phyloP scores from a whole-genome alignment of 164 flowering plant genomes.

The Tetracentron sinense region DNA sequence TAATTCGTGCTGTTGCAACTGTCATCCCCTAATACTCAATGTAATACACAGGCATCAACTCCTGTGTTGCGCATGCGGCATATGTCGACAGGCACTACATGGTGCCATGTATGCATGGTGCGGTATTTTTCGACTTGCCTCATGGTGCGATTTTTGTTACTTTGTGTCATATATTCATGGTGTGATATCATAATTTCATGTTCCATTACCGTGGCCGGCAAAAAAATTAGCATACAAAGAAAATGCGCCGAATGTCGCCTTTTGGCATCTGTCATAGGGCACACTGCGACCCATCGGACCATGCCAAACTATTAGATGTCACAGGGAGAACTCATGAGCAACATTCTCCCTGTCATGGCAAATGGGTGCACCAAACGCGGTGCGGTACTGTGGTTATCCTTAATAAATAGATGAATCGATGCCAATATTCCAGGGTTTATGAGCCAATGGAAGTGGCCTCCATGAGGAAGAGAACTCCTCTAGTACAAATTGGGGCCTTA shows the following conservation, averaged over 20 bases:
- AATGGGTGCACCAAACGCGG: neutral
- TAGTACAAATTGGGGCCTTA: neutral
- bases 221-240: neutral
- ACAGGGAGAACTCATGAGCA: slow-evolving; percentile 11
- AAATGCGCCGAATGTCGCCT: neutral
- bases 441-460: slow-evolving; percentile 6
- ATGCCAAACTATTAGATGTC: slow-evolving; percentile 4
- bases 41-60: no score
- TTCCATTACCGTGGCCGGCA: neutral
- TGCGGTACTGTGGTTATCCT: no score
- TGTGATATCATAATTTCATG: no score
- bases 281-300: neutral
- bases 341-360: slow-evolving; percentile 8
- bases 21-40: no score
- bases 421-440: neutral
- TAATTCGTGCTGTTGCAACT: no score
- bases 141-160: no score
- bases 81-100: no score
- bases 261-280: neutral
- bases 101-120: no score
- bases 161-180: no score
- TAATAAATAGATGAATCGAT: no score
- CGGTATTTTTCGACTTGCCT: no score
- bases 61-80: no score
- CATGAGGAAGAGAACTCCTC: neutral